Percentiles rank a stretch among this genome's conserved stretches.
Conservation (phyloP, 495 filamentous ascomycete species). For the Umbilicaria muhlenbergii region DNA sequence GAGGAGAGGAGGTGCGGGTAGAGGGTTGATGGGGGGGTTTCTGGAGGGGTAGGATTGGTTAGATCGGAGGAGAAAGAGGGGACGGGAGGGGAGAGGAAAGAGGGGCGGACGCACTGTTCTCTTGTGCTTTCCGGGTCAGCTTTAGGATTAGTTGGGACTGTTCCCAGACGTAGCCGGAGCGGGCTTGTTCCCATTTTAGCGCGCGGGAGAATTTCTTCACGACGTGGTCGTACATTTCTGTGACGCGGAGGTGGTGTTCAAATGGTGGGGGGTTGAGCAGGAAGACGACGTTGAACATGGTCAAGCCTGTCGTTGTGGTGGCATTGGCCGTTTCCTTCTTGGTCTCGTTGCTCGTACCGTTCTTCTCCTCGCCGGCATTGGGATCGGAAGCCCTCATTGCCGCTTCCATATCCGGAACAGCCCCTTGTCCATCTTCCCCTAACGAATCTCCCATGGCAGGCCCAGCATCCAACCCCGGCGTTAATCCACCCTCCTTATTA, state of each 20-base stretch:
- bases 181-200: conserved; percentile 79
- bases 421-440: background rate
- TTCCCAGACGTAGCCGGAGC: conserved; percentile 72
- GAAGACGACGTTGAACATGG: conserved; percentile 95
- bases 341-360: conserved; percentile 18
- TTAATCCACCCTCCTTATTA: background rate
- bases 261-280: conserved; percentile 64
- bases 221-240: conserved; percentile 73
- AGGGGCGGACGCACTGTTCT: conserved; percentile 41
- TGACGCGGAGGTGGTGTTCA: conserved; percentile 57
- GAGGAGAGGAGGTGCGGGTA: conserved; percentile 48
- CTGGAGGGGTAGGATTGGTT: conserved; percentile 6
- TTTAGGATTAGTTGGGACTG: conserved; percentile 64
- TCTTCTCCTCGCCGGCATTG: conserved; percentile 4
- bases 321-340: conserved; percentile 20
- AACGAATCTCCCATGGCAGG: background rate
- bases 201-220: conserved; percentile 81
- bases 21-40: conserved; percentile 23
- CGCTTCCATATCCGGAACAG: conserved; percentile 1
- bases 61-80: background rate
- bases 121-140: conserved; percentile 62
- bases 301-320: conserved; percentile 48
- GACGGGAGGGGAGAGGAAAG: background rate
- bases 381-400: background rate
- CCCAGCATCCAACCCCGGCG: background rate